phyloP scores from a whole-genome alignment of 2,329 filamentous ascomycete species.

The Colletotrichum filicis region DNA sequence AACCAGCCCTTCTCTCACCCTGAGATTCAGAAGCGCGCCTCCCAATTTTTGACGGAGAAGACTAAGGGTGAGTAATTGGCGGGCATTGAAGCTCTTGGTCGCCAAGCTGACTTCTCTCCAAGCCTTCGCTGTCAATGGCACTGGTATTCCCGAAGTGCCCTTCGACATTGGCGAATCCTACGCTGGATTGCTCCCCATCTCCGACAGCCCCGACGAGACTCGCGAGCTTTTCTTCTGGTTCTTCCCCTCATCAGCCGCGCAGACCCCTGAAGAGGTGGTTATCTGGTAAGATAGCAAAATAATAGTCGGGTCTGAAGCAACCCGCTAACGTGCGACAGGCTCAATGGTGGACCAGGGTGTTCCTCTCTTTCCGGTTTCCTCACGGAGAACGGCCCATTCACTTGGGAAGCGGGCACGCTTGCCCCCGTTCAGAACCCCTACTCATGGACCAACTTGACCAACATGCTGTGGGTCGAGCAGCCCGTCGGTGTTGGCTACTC shows the following conservation, averaged over 20 bases:
- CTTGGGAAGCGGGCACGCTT: conserved; percentile 77
- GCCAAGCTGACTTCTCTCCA: not conserved
- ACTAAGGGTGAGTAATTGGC: conserved; percentile 35
- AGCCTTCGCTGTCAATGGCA: conserved; percentile 70
- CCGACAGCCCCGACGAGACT: conserved; percentile 57
- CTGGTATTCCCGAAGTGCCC: conserved; percentile 72
- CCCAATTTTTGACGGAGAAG: conserved; percentile 34
- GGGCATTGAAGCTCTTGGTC: not conserved
- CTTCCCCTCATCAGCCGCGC: conserved; percentile 66
- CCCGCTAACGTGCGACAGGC: not conserved
- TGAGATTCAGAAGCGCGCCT: conserved; percentile 13
- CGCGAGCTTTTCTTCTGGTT: conserved; percentile 73
- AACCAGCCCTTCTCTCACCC: not conserved
- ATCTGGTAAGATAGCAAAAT: conserved; percentile 58
- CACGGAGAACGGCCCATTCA: conserved; percentile 81
- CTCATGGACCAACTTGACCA: conserved; percentile 79
- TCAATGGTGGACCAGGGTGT: conserved; percentile 55
- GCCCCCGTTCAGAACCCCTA: conserved; percentile 74
- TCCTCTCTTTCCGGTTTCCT: conserved; percentile 75
- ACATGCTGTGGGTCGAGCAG: conserved; percentile 82
- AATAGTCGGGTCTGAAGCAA: rapidly evolving
- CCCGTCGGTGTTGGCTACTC: conserved; percentile 76
- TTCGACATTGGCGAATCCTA: conserved; percentile 78
- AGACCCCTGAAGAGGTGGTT: conserved; percentile 66
- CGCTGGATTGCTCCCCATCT: conserved; percentile 70